Evolutionary conservation across 768 basidiomycete species (phyloP).

Genomic region (Mycena rosella): DNA sequence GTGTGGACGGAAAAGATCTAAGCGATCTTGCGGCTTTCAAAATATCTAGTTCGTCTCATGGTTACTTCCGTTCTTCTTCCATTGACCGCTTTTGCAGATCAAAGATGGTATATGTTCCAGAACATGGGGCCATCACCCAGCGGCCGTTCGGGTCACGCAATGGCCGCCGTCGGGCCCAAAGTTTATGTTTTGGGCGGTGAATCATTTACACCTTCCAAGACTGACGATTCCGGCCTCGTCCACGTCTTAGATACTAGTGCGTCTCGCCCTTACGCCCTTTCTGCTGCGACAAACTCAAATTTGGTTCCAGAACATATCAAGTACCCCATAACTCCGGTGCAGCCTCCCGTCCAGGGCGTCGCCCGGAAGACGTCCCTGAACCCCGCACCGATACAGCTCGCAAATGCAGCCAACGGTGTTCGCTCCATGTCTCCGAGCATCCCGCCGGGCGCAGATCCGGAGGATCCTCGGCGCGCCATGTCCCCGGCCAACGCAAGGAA

Average conservation of each 20-base stretch:
- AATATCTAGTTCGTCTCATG: constrained; percentile 83
- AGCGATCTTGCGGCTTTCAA: constrained; percentile 97
- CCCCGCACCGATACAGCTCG: constrained; percentile 47
- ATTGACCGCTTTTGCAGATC: constrained; percentile 65
- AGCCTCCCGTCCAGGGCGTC: constrained; percentile 48
- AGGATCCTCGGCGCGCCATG: constrained; percentile 74
- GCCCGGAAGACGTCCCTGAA: constrained; percentile 65
- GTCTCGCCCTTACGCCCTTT: constrained; percentile 48
- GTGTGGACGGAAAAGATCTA: constrained; percentile 96
- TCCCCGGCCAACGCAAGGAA: constrained; percentile 69
- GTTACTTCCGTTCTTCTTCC: constrained; percentile 15
- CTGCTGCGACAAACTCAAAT: constrained; percentile 38
- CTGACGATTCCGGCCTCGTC: constrained; percentile 85
- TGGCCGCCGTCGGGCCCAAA: constrained; percentile 91
- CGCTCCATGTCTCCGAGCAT: constrained; percentile 78
- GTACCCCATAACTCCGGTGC: constrained; percentile 68
- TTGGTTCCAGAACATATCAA: constrained; percentile 85
- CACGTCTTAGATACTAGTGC: constrained; percentile 95
- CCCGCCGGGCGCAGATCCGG: constrained; percentile 57
- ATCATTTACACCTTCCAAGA: constrained; percentile 77
- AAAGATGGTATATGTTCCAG: constrained; percentile 99
- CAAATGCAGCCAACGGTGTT: constrained; percentile 49
- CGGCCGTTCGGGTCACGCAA: constrained; percentile 96
- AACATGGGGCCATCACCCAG: constrained; percentile 98
- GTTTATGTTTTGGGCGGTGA: constrained; percentile 97